Evolutionary conservation across 2,329 filamentous ascomycete species (phyloP), one percentile per base, ranked within the genome.

Genomic region (Penicillium polonicum): DNA sequence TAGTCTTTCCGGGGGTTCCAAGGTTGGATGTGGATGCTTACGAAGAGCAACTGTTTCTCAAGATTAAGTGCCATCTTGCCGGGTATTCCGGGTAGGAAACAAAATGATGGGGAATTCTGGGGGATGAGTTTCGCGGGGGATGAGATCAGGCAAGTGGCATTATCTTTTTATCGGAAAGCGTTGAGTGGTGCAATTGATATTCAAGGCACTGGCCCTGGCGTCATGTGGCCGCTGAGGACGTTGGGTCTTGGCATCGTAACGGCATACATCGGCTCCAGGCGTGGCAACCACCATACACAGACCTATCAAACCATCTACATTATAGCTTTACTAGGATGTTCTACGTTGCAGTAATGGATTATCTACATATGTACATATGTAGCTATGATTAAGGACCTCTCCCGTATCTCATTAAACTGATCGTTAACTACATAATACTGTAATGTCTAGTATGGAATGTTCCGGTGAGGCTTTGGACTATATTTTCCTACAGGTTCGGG

Each of bases 41-140:
- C 85, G 70, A 88, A 88, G 64, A 83, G 80, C 61, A 88, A 77
- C 74, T 88, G 85, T 73, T 85, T 87, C 74, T 88, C 85, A 21
- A 88, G 80, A 68, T 88, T 85, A 61, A 88, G 74, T 38, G 76
- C 70, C 77, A 79, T 79, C 23, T 58, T 67, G 46, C 39, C 31
- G 17, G 39, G 41, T 19, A 25, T 38, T 45, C 44, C 31, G n/a
- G 35, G 41, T 19, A 29, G 38, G 12, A n/a, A 35, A 17, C 10
- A 15, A 42, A 35, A 44, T 13, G 29, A 45, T 27, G 41, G 39
- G 12, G n/a, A 48, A 54, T 41, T 39, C 41, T 48, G 52, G 51
- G n/a, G 38, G 27, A n/a, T 19, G 35, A 12, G 19, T 23, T 33
- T 50, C 51, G 50, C 43, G 51, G 56, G 54, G 38, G 42, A 45